Evolutionary conservation across 345 rosid genomes (phyloP), one percentile per base, ranked within the genome.

Genomic region (Isatis tinctoria): DNA sequence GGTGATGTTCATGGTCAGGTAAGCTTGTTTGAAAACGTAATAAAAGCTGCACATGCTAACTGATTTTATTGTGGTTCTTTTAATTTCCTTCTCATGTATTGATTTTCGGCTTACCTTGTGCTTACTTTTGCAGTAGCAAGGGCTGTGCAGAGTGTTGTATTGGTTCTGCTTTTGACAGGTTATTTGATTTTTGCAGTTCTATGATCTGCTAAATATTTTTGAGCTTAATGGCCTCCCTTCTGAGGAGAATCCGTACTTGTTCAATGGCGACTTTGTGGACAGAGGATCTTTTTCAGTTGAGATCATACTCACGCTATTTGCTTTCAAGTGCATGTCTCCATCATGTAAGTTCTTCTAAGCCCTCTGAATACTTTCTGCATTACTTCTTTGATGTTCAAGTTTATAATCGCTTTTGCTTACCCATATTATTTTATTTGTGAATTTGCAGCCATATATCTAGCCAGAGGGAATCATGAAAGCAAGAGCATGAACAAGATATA

Each of bases 1-100:
- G 99, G 99, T 82, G 99, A 95, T 81, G 98, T 95, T 35, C 99
- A 95, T 79, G 99, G 99, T 66, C 98, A 95, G 98, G 99, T 95
- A 17, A 20, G 13, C 39, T 22, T 45, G 36, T 14, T 33, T 18
- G 48, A 37, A 59, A 13, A 35, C 6, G 28, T 22, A 27, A 3
- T 30, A 32, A 58, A 59, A 22, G 2, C 5, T 24, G 28, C 57
- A 57, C 22, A 20, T 35, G 20, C 47, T 37, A 60, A 28, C 6
- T 11, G 26, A 1, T 10, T 59, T 32, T 70, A 45, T 48, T 48
- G 47, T 22, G 16, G 32, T 22, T 33, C 22, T 22, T 59, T 60
- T 6, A 59, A 36, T 18, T 27, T 39, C 43, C 5, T 70, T 70
- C 66, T 37, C 52, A 51, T 72, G 37, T 73, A 32, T 37, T 72